A percentile compares a stretch with the other conserved stretches of the same genome.
phyloP scores from a whole-genome alignment of 768 basidiomycete genomes.

The Mycena chlorophos region DNA sequence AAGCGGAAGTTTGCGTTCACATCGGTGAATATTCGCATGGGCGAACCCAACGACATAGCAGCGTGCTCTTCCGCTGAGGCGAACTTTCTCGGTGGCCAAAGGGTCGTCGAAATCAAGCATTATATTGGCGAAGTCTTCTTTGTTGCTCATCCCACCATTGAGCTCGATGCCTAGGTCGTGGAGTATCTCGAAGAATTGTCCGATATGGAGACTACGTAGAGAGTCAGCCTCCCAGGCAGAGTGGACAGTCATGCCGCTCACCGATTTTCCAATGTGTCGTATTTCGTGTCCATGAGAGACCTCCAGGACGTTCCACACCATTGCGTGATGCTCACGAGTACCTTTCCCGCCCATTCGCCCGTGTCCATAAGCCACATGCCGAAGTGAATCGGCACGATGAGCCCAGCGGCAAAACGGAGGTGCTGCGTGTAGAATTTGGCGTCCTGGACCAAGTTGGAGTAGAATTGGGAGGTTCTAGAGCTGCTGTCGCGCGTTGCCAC shows the following conservation, averaged over 20 bases:
- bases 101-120: not conserved
- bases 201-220: no score
- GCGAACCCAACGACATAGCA: not conserved
- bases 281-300: not conserved
- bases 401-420: not conserved
- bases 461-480: not conserved
- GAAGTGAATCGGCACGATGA: slow-evolving; percentile 1
- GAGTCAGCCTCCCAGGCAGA: no score
- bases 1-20: not conserved
- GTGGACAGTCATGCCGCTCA: not conserved
- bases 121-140: not conserved
- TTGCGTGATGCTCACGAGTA: not conserved
- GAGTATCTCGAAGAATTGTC: not conserved
- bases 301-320: not conserved
- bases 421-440: not conserved
- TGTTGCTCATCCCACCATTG: not conserved
- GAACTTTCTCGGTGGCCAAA: not conserved
- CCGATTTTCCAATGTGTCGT: not conserved
- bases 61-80: not conserved
- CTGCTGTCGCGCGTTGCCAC: not conserved
- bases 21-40: not conserved
- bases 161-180: not conserved
- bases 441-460: not conserved
- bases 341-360: not conserved
- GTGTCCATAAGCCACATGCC: slow-evolving; percentile 9